Evolutionary conservation across 2,329 filamentous ascomycete genomes (phyloP).

Genomic region (Apiospora aurea): DNA sequence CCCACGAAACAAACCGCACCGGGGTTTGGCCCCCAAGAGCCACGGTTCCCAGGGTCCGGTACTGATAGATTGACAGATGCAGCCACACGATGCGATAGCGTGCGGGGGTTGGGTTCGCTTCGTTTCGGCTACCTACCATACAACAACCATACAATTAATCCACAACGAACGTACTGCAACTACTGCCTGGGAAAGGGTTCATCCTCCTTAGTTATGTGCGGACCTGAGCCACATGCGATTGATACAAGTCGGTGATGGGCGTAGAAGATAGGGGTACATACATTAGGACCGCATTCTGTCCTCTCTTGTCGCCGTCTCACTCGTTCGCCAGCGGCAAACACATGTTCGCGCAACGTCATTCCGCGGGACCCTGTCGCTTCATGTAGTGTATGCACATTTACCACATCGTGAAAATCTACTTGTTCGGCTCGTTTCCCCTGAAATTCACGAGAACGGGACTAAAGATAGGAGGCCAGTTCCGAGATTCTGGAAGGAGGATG

Average conservation of each 20-base stretch:
- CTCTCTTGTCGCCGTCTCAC: background rate
- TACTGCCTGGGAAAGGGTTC: background rate
- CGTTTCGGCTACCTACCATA: background rate
- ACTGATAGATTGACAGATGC: slow-evolving; percentile 1
- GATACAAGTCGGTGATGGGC: background rate
- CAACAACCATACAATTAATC: background rate
- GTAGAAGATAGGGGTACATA: background rate
- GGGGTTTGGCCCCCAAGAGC: background rate
- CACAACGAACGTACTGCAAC: no score
- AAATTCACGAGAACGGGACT: background rate
- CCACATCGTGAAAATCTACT: no score
- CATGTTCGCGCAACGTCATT: background rate
- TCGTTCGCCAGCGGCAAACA: background rate
- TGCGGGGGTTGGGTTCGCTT: background rate
- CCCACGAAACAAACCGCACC: background rate
- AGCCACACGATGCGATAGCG: background rate
- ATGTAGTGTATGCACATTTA: background rate
- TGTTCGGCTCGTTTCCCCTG: background rate
- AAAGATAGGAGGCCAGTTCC: background rate
- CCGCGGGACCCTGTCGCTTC: background rate
- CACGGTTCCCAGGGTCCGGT: background rate
- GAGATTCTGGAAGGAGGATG: background rate
- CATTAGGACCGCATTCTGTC: background rate
- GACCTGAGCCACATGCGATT: background rate
- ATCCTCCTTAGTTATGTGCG: background rate